phyloP scores from a whole-genome alignment of 2,329 filamentous ascomycete species.

The Ophiostoma pallidulum region DNA sequence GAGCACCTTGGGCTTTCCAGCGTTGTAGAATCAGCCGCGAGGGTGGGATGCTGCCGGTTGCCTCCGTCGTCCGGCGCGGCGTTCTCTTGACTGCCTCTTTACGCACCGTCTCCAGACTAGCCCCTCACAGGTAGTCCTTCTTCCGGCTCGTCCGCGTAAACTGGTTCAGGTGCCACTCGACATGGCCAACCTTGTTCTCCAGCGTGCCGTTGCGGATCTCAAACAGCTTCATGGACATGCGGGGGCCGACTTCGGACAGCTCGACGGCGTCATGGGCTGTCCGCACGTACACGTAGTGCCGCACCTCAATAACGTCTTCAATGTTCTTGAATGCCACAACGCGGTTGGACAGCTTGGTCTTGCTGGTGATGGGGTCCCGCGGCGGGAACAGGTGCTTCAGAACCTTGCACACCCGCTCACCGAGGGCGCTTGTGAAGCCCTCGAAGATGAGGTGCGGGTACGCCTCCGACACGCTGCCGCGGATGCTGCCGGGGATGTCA shows the following conservation, averaged over 20 bases:
- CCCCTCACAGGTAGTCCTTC: constrained; percentile 77
- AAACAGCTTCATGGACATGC: constrained; percentile 96
- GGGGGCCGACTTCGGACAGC: constrained; percentile 77
- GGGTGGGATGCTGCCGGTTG: no score
- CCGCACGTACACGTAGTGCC: constrained; percentile 71
- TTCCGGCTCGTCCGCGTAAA: constrained; percentile 90
- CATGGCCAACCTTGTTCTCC: constrained; percentile 89
- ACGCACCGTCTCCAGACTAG: not conserved
- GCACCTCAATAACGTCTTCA: constrained; percentile 86
- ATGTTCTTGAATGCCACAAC: constrained; percentile 93
- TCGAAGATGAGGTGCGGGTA: constrained; percentile 97
- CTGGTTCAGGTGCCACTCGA: constrained; percentile 93
- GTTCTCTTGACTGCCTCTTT: not conserved
- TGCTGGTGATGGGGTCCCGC: constrained; percentile 61
- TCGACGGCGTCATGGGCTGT: constrained; percentile 87
- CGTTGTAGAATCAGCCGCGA: no score
- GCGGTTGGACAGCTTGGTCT: constrained; percentile 70
- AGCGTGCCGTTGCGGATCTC: constrained; percentile 86
- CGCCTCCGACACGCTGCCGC: constrained; percentile 81
- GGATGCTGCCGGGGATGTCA: constrained; percentile 80
- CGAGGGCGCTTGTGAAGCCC: constrained; percentile 74
- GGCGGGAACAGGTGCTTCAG: constrained; percentile 93
- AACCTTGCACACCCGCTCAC: constrained; percentile 76
- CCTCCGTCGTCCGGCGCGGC: no score
- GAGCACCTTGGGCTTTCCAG: no score